These are phyloP conservation scores for Udeniomyces megalosporus DNA, from an alignment of 768 basidiomycete genomes.

Conservation along the genomic window DNA sequence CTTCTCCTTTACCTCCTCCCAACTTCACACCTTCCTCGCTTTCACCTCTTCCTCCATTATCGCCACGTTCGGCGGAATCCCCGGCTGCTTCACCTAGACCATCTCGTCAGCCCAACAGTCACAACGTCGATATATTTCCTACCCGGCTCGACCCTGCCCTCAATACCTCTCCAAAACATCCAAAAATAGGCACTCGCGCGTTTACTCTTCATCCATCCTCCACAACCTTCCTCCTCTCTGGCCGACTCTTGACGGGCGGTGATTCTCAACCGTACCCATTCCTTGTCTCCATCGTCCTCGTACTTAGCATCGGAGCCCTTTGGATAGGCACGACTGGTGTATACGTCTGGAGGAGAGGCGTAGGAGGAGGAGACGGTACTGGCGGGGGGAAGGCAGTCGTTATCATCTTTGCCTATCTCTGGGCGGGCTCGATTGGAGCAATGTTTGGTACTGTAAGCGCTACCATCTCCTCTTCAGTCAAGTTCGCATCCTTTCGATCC, in stretches of 20 bases:
- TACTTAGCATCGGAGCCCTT: constrained; percentile 51
- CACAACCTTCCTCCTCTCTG: constrained; percentile 47
- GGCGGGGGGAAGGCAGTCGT: constrained; percentile 33
- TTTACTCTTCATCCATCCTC: constrained; percentile 19
- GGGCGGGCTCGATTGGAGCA: constrained; percentile 47
- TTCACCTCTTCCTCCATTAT: no score
- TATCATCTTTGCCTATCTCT: constrained; percentile 40
- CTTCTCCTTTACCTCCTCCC: no score
- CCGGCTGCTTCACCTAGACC: no score
- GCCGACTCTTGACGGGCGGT: constrained; percentile 63
- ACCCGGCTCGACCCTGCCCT: no score
- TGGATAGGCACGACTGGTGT: constrained; percentile 81
- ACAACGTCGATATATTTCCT: no score
- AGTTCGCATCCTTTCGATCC: no score
- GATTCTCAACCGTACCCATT: constrained; percentile 68
- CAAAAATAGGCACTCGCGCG: constrained; percentile 1
- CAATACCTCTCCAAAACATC: no score
- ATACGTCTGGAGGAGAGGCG: constrained; percentile 69
- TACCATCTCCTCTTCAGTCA: not conserved
- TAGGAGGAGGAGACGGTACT: constrained; percentile 38
- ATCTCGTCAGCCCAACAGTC: no score
- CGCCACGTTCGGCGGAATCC: no score
- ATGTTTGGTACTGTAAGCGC: constrained; percentile 59
- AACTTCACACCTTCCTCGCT: no score
- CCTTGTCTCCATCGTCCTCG: constrained; percentile 43